Evolutionary conservation across 75 land plant genomes (phyloP).

Genomic region (Pinus taeda): DNA sequence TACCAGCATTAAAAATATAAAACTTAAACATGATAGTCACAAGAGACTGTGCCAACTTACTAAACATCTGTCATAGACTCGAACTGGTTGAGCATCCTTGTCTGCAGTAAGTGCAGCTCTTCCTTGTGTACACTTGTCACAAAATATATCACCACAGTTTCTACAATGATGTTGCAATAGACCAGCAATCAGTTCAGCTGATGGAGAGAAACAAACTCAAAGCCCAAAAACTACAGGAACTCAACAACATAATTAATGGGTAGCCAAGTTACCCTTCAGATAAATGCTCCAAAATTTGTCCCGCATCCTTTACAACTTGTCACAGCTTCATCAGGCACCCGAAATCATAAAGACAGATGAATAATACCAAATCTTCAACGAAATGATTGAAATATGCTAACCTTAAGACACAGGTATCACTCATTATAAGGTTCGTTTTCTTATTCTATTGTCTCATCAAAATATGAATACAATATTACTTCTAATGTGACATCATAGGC

Average conservation of each 20-base stretch:
- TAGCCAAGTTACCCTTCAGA: slow-evolving; percentile 47
- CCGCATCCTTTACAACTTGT: slow-evolving; percentile 79
- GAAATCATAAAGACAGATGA: background rate
- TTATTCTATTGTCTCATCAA: background rate
- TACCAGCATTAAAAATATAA: too few species aligned
- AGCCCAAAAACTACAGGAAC: slow-evolving; percentile 9
- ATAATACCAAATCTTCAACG: background rate
- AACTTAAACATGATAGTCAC: too few species aligned
- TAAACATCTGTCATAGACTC: slow-evolving; percentile 96
- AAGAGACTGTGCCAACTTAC: slow-evolving; percentile 23
- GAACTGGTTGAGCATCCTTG: slow-evolving; percentile 73
- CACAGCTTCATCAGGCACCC: slow-evolving; percentile 95
- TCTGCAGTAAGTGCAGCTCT: slow-evolving; percentile 81
- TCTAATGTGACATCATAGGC: too few species aligned
- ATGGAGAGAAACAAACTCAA: background rate
- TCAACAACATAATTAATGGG: background rate
- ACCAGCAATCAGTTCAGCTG: background rate
- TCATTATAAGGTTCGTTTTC: too few species aligned
- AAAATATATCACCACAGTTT: slow-evolving; percentile 93
- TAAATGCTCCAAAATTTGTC: slow-evolving; percentile 70
- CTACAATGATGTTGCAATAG: slow-evolving; percentile 84
- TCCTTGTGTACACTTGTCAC: slow-evolving; percentile 93
- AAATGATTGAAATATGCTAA: background rate
- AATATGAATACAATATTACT: background rate
- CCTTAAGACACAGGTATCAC: background rate